These are phyloP conservation scores for Phytophthora boehmeriae DNA, from an alignment of 352 stramenopile species.

Conservation along the genomic window DNA sequence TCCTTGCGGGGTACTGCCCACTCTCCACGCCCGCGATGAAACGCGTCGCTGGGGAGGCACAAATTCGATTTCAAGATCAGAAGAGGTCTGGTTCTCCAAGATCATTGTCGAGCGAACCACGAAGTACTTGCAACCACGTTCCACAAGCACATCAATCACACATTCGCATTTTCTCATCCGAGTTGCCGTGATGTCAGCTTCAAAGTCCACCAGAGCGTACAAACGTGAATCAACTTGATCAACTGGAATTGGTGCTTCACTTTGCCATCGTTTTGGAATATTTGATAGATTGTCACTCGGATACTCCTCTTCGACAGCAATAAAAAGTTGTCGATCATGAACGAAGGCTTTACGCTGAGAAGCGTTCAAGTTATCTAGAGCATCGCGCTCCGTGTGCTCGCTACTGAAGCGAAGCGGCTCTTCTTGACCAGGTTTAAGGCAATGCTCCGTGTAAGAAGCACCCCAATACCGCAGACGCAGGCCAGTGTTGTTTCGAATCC, in stretches of 20 bases:
- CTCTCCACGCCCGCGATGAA: conserved; percentile 39
- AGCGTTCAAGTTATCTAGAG: conserved; percentile 9
- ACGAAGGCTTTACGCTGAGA: conserved; percentile 21
- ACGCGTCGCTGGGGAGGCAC: conserved; percentile 57
- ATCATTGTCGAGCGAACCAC: conserved; percentile 82
- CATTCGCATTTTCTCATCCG: conserved; percentile 82
- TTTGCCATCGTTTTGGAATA: conserved; percentile 62
- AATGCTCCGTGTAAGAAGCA: conserved; percentile 56
- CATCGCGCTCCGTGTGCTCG: conserved; percentile 5
- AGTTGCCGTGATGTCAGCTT: conserved; percentile 48
- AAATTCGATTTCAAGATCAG: conserved; percentile 87
- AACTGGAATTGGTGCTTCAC: conserved; percentile 76
- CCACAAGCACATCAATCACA: conserved; percentile 84
- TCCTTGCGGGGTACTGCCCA: conserved; percentile 30
- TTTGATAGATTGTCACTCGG: conserved; percentile 36
- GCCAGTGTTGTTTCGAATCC: conserved; percentile 88
- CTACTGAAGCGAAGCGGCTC: conserved; percentile 68
- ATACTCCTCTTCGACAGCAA: conserved; percentile 67
- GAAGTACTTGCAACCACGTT: conserved; percentile 89
- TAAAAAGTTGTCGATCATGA: conserved; percentile 63
- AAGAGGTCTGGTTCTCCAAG: conserved; percentile 85
- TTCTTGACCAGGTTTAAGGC: conserved; percentile 57
- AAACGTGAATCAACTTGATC: conserved; percentile 86
- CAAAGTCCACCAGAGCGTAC: conserved; percentile 76
- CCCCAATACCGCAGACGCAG: conserved; percentile 81